phyloP scores from a whole-genome alignment of 257 asterid species.

The Salvia splendens region DNA sequence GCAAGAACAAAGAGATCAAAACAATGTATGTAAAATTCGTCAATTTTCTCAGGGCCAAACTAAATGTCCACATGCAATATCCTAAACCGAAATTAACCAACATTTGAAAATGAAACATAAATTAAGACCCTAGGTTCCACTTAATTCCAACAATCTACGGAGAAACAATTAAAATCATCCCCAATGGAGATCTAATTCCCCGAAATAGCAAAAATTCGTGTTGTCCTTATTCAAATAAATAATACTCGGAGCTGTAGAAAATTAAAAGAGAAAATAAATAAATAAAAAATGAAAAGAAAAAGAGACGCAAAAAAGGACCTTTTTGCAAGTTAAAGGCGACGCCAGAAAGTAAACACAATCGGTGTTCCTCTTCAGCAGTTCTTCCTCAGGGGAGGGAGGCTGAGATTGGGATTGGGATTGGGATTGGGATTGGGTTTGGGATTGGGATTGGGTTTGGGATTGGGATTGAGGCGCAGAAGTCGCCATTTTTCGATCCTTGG shows the following conservation, averaged over 20 bases:
- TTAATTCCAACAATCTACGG: constrained; percentile 7
- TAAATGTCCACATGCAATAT: constrained; percentile 18
- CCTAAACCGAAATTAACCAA: constrained; percentile 17
- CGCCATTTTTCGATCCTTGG: constrained; percentile 39
- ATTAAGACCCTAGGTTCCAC: constrained; percentile 19
- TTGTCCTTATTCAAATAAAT: constrained; percentile 1
- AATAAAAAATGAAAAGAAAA: background rate
- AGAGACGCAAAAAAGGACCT: constrained; percentile 42
- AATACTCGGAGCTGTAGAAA: constrained; percentile 1
- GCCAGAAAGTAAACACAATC: constrained; percentile 95
- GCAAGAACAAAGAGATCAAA: background rate
- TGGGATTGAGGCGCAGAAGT: constrained; percentile 36
- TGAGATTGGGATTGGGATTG: constrained; percentile 42
- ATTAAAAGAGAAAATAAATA: background rate
- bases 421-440: constrained; percentile 41
- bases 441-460: constrained; percentile 39
- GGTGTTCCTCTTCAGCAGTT: constrained; percentile 67
- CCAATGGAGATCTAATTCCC: constrained; percentile 29
- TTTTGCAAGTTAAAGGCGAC: constrained; percentile 94
- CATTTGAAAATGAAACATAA: constrained; percentile 1
- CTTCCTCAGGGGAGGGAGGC: constrained; percentile 59
- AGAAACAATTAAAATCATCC: constrained; percentile 23
- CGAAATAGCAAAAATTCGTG: constrained; percentile 4
- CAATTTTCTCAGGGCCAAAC: background rate
- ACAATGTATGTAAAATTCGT: background rate